A percentile compares a stretch with the other conserved stretches of the same genome.
phyloP scores from a whole-genome alignment of 2,329 filamentous ascomycete species.

The Elsinoe australis region DNA sequence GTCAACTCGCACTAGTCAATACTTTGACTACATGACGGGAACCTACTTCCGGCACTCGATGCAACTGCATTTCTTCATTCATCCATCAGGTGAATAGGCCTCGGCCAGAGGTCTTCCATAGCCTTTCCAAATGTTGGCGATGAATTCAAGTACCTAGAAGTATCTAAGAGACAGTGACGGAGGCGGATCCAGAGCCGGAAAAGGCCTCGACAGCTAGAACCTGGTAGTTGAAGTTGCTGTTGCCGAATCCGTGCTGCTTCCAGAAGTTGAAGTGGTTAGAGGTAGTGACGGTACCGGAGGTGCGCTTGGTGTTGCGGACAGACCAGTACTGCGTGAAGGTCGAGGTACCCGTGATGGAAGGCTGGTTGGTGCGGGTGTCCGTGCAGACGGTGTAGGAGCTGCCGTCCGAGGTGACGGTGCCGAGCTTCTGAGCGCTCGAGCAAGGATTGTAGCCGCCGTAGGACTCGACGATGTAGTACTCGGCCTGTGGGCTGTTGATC shows the following conservation, averaged over 20 bases:
- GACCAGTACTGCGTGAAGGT: constrained; percentile 41
- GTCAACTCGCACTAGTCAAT: no score
- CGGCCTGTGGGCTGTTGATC: constrained; percentile 44
- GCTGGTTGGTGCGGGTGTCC: constrained; percentile 32
- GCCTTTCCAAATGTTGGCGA: no score
- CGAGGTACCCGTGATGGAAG: constrained; percentile 35
- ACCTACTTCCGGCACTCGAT: no score
- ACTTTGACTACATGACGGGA: no score
- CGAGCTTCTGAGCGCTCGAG: constrained; percentile 21
- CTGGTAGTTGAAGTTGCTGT: constrained; percentile 28
- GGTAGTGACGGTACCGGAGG: constrained; percentile 24
- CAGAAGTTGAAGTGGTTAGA: constrained; percentile 27
- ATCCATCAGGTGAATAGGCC: no score
- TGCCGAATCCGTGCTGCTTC: constrained; percentile 22
- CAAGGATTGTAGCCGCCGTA: constrained; percentile 41
- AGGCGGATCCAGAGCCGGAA: constrained; percentile 22
- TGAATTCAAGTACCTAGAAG: no score
- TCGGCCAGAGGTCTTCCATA: no score
- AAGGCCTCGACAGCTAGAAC: constrained; percentile 24
- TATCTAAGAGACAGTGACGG: constrained; percentile 22
- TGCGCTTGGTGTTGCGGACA: constrained; percentile 33
- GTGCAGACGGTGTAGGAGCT: constrained; percentile 34
- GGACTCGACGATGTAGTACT: constrained; percentile 52
- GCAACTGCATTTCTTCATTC: no score
- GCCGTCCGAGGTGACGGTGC: constrained; percentile 34